Evolutionary conservation across 106 monocot species (phyloP), one percentile per base, ranked within the genome.

Genomic region (Amphibolis antarctica): DNA sequence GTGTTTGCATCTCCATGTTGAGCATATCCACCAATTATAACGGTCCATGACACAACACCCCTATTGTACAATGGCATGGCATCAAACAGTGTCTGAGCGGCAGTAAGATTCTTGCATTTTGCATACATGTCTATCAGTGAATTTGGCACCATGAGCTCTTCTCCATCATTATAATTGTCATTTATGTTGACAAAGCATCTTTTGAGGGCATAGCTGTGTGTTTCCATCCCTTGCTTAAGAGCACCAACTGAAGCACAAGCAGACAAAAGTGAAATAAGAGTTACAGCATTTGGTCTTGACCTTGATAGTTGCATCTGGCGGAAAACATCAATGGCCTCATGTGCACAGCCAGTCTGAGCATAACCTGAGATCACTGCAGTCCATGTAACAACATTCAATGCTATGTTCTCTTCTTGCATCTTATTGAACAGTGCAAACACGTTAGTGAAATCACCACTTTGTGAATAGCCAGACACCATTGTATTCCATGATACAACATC

Each of bases 401-500:
- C 48, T 26, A 93, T 85, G 49, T 79, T 75, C 63, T 74, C 74
- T 29, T 46, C 29, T 1, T 46, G 21, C 88, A 93, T 93, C 46
- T 71, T 69, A 13, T 79, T 28, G 46, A 93, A 80, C 46, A 85
- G 59, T 65, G 59, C 36, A 31, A 88, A 66, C 0, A 85, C 93
- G 49, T 75, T 56, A 14, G 70, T 64, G 70, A 93, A 93, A 43
- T 74, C 69, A 5, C 88, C 93, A 75, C 74, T 88, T 46, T 88
- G 82, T 1, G 93, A 82, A 64, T 74, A 88, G 10, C 88, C 93
- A 28, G 88, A 78, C 12, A 93, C 85, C 82, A 93, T 77, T 10
- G 81, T 70, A 57, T 88, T 93, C 88, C 88, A 93, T 9, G 88
- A 79, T 5, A 93, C 88, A 42, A 82, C 85, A 64, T 93, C 93